Conservation (phyloP, 345 rosid genomes). For the Excoecaria cochinchinensis region DNA sequence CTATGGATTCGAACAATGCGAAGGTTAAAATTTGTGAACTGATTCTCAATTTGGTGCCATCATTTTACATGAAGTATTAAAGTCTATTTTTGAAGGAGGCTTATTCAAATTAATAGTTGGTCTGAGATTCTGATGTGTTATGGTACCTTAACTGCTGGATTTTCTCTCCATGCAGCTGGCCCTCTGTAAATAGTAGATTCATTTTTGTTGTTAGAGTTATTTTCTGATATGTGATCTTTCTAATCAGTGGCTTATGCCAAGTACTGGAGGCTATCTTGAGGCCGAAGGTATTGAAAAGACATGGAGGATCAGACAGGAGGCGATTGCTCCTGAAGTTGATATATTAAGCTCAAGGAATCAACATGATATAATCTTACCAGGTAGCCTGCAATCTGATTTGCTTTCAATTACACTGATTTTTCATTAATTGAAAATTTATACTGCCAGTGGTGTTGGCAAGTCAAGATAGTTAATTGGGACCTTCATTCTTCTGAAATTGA, state of each 20-base stretch:
- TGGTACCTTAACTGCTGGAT: not conserved
- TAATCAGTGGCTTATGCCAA: constrained; percentile 83
- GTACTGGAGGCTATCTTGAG: constrained; percentile 79
- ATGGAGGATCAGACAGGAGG: constrained; percentile 68
- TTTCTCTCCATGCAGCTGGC: not conserved
- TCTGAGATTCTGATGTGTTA: not conserved
- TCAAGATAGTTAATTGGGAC: not conserved
- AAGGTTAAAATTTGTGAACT: not conserved
- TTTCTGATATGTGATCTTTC: constrained; percentile 14
- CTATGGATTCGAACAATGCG: not conserved
- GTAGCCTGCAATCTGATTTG: constrained; percentile 28
- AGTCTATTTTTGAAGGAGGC: not conserved
- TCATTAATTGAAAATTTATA: not conserved
- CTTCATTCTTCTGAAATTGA: not conserved
- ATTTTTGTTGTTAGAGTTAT: not conserved
- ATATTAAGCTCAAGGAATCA: constrained; percentile 63
- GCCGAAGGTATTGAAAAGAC: constrained; percentile 86
- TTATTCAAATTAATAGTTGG: not conserved
- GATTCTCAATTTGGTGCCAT: not conserved
- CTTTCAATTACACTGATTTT: not conserved
- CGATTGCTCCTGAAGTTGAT: constrained; percentile 60
- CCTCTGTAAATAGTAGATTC: not conserved
- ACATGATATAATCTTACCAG: constrained; percentile 83
- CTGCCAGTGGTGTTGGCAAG: not conserved
- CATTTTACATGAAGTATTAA: not conserved